Percentiles rank a stretch among this genome's conserved stretches.
phyloP scores from a whole-genome alignment of 225 moss, liverwort and hornwort genomes.

The Polytrichum formosum region DNA sequence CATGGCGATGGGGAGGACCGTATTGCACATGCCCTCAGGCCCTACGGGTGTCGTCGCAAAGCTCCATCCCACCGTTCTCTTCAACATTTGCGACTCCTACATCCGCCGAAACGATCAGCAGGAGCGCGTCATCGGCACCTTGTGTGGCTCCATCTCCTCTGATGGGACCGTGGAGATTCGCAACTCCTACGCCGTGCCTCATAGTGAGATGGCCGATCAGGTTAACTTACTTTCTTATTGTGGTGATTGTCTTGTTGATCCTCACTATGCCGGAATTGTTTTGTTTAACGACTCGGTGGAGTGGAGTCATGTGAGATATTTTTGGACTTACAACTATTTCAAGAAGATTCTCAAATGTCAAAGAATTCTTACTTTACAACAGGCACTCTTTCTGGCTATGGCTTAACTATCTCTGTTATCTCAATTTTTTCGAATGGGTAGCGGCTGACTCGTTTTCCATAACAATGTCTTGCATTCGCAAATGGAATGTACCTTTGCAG shows the following conservation, averaged over 20 bases:
- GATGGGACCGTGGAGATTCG: conserved; percentile 96
- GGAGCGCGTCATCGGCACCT: conserved; percentile 94
- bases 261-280: neutral
- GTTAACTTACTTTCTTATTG: conserved; percentile 17
- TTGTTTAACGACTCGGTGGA: neutral
- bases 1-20: conserved; percentile 75
- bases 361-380: neutral
- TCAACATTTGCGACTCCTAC: conserved; percentile 97
- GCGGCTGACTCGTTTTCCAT: no score
- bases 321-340: neutral
- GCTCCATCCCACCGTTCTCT: conserved; percentile 93
- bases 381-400: no score
- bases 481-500: neutral
- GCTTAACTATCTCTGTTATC: no score
- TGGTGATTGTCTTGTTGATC: neutral
- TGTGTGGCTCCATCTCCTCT: conserved; percentile 74
- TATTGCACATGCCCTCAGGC: conserved; percentile 89
- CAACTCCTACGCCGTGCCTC: conserved; percentile 96
- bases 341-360: neutral
- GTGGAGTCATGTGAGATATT: neutral
- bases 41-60: conserved; percentile 88
- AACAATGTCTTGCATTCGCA: neutral
- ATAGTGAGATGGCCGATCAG: conserved; percentile 96
- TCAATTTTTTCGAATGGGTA: no score
- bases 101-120: conserved; percentile 98